Evolutionary conservation across 495 filamentous ascomycete species (phyloP), one percentile per base, ranked within the genome.

Genomic region (Penicillium desertorum): DNA sequence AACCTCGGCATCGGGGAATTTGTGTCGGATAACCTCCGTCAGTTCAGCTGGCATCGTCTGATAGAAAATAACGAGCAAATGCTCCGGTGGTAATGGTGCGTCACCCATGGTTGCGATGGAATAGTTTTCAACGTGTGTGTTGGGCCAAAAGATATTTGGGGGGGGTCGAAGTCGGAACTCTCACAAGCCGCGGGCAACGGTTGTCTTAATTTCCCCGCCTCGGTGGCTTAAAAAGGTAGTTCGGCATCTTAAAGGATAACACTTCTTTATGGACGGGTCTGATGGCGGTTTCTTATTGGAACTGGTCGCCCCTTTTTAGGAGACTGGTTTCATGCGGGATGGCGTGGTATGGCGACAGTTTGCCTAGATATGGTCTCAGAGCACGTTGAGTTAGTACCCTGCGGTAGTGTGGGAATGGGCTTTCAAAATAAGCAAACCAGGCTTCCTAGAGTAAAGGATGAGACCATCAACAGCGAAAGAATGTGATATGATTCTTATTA

Each of bases 1-100:
- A 17, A 86, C 63, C 37, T 84, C 64, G 25, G 83, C 67, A 44
- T 81, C 70, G 4, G 84, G 79, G 59, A 81, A 83, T 30, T 80
- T 73, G 41, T 68, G 63, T 37, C 68, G 64, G 39, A 88, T 72
- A 2, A 60, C 47, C 16, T 78, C 69, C 32, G 81, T 42, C 50
- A 80, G 70, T 17, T 61, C 58, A 1, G 54, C 61, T 8, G 81
- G 75, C 11, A 66, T 17, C 16, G 75, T 58, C 1, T 68, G 64
- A 47, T 71, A 75, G 6, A 82, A 64, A 19, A 83, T 47, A 57
- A 82, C 56, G 57, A 81, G 72, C 55, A 81, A 51, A 34, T 69
- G 67, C 47, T 77, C 76, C 11, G 56, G 54, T 4, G 52, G 16
- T 4, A 61, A 20, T 25, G 51, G 23, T 25, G 66, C 62, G 39